Percentiles rank a stretch among this genome's conserved stretches.
These are phyloP conservation scores for Cochlearia excelsa DNA, from an alignment of 345 rosid genomes.

Conservation along the genomic window DNA sequence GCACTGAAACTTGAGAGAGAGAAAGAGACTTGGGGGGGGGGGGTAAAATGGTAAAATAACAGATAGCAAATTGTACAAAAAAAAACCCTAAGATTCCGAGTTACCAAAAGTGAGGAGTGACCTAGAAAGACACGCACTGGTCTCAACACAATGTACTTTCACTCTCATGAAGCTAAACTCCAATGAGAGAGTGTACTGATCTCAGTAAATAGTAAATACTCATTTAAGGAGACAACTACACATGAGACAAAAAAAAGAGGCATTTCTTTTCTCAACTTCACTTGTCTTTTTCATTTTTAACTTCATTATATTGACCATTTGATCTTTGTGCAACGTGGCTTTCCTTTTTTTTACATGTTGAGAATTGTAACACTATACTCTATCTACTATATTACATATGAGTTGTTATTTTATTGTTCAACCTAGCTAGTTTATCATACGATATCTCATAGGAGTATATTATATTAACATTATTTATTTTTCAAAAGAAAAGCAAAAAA, in stretches of 20 bases:
- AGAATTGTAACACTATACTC: too few relatives aligned
- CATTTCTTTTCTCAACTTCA: constrained; percentile 31
- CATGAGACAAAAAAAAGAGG: constrained; percentile 55
- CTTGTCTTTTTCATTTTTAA: constrained; percentile 37
- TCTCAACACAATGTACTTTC: constrained; percentile 55
- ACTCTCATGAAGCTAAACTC: constrained; percentile 38
- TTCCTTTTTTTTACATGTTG: neutral
- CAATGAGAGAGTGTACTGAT: constrained; percentile 5
- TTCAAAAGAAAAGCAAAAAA: too few relatives aligned
- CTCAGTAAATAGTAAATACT: constrained; percentile 12
- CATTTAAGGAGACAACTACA: constrained; percentile 61
- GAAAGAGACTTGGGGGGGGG: constrained; percentile 17
- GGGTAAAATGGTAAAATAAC: constrained; percentile 31
- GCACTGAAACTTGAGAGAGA: constrained; percentile 48
- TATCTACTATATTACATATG: neutral
- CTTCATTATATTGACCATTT: constrained; percentile 28
- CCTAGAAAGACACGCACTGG: constrained; percentile 64
- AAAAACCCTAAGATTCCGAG: constrained; percentile 72
- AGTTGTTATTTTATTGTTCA: neutral
- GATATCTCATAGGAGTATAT: too few relatives aligned
- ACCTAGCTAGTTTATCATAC: too few relatives aligned
- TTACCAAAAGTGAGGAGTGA: constrained; percentile 63
- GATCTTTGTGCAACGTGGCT: constrained; percentile 18
- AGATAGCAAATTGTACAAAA: constrained; percentile 31
- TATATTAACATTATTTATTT: too few relatives aligned